Evolutionary conservation across 2,329 filamentous ascomycete genomes (phyloP), one percentile per base, ranked within the genome.

Genomic region (Alternaria hordeiaustralica): DNA sequence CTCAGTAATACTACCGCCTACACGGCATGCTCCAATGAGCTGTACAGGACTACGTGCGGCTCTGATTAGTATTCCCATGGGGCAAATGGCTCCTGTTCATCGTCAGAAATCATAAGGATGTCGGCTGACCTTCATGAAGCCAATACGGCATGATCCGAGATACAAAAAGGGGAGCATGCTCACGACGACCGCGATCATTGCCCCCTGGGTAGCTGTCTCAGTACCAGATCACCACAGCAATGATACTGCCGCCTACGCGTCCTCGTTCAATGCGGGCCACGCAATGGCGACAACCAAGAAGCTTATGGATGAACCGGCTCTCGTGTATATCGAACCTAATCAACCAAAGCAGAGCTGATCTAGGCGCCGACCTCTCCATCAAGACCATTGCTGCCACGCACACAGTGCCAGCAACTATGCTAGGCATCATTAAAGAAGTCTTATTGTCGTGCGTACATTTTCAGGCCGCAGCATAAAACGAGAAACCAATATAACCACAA

Each of bases 1-100:
- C 15, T 41, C 36, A 8, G 15, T 56, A 55, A 56, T 33, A 20
- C 51, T 60, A 18, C 58, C 58, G 58, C 58, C 53, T 45, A 57
- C 46, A 36, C 44, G 23, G 33, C 23, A 30, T 25, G 23, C 23
- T 36, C 33, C 23, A 57, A 26, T 36, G 25, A 45, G 21, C 23
- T 46, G 28, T 44, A 49, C 28, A 50, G 44, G 23, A 46, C 44
- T 33, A n/a, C 55, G 28, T 30, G 28, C 33, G 28, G 15, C 20
- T 47, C 25, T 20, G 23, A 21, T 20, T 41, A 41, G 13, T 21
- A 56, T 25, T 33, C 15, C 33, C 36, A 36, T 33, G 26, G 51
- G 11, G 6, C 21, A 20, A 15, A 56, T 60, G 21, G 18, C 12
- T 23, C 18, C 25, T 60, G 44, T 30, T 50, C 30, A 50, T 55